phyloP scores from a whole-genome alignment of 2,329 filamentous ascomycete genomes.

The Fusarium transvaalense region DNA sequence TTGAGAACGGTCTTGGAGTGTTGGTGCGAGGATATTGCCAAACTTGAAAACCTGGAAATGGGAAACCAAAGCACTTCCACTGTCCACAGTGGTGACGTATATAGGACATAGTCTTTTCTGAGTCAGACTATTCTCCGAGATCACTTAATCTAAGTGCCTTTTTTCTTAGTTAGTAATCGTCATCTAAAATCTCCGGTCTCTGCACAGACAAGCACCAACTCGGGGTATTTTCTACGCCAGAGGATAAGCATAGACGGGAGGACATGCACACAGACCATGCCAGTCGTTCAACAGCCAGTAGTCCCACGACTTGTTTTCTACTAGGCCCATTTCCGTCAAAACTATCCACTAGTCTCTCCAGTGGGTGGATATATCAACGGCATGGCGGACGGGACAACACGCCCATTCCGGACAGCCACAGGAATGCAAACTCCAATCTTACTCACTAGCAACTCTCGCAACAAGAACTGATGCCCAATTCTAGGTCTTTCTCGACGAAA shows the following conservation, averaged over 20 bases:
- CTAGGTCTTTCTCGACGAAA: not conserved
- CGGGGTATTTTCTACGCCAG: not conserved
- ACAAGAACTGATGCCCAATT: not conserved
- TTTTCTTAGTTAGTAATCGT: not conserved
- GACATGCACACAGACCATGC: not conserved
- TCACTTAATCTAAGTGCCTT: not conserved
- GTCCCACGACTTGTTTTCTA: not conserved
- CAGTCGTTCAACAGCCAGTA: not conserved
- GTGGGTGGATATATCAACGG: not conserved
- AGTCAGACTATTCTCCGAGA: not conserved
- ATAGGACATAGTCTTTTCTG: not conserved
- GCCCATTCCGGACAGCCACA: not conserved
- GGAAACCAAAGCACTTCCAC: not conserved
- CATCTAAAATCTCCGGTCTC: not conserved
- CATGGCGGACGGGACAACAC: not conserved
- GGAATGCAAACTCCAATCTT: constrained; percentile 8
- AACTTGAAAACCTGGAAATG: not conserved
- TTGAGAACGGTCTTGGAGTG: constrained; percentile 4
- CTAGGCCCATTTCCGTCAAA: not conserved
- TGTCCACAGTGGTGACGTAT: not conserved
- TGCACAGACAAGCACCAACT: not conserved
- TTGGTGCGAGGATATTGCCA: not conserved
- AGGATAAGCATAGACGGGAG: not conserved
- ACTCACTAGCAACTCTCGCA: not conserved
- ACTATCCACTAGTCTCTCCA: not conserved